Conservation (phyloP, 257 asterid species). For the Primulina huaijiensis region DNA sequence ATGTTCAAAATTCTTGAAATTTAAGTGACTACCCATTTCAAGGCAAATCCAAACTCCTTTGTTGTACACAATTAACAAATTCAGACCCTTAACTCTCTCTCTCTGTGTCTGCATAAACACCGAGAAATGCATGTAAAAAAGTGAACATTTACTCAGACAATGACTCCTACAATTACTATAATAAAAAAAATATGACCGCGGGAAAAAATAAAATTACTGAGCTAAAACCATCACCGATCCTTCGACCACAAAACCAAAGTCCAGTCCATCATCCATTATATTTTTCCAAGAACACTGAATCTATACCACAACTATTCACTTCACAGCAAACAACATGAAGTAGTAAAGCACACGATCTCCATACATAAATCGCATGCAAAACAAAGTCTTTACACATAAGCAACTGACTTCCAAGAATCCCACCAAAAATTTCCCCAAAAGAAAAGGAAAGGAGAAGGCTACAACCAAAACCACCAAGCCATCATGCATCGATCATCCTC, state of each 20-base stretch:
- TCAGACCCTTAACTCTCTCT: too few species aligned
- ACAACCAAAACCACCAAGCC: not conserved
- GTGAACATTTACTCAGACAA: not conserved
- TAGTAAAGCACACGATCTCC: not conserved
- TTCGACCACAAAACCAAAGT: not conserved
- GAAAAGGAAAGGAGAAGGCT: conserved; percentile 2
- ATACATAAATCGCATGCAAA: not conserved
- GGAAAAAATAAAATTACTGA: not conserved
- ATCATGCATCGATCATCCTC: conserved; percentile 20
- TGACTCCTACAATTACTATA: not conserved
- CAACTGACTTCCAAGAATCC: conserved; percentile 23
- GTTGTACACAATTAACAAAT: conserved; percentile 14
- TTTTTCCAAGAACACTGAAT: not conserved
- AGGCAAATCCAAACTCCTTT: conserved; percentile 30
- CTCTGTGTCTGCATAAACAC: conserved; percentile 11
- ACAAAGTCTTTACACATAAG: not conserved
- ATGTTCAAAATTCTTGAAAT: conserved; percentile 61
- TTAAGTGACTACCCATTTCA: conserved; percentile 62
- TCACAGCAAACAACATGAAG: conserved; percentile 10
- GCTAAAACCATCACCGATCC: not conserved
- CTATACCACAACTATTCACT: too few species aligned
- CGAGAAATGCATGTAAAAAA: not conserved
- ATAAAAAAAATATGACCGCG: not conserved
- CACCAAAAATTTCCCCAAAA: conserved; percentile 18
- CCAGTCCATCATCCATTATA: not conserved